Percentiles rank a stretch among this genome's conserved stretches.
Evolutionary conservation across 83 land plant genomes (phyloP).

Genomic region (Larix sibirica): DNA sequence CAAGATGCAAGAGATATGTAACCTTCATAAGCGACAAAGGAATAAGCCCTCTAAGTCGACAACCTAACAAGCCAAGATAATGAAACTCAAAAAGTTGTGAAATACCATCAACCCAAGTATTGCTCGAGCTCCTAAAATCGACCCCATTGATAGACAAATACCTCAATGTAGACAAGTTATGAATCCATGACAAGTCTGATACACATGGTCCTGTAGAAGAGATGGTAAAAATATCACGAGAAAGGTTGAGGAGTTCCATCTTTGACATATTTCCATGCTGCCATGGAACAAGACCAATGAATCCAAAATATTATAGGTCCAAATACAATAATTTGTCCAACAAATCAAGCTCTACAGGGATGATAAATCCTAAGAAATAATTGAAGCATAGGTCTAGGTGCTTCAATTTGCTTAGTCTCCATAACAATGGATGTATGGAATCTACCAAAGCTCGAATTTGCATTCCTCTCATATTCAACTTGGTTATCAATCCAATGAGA

Average conservation of each 20-base stretch:
- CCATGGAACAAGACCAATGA: constrained; percentile 17
- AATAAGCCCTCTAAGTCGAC: neutral
- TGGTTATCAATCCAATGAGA: constrained; percentile 14
- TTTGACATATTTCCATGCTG: constrained; percentile 26
- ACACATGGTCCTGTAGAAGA: neutral
- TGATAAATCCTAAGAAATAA: neutral
- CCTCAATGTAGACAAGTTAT: constrained; percentile 13
- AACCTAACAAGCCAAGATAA: neutral
- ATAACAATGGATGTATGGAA: constrained; percentile 13
- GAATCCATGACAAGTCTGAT: constrained; percentile 14
- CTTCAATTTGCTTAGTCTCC: constrained; percentile 16
- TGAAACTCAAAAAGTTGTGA: constrained; percentile 19
- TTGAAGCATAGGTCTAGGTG: constrained; percentile 27
- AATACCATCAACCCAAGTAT: constrained; percentile 3
- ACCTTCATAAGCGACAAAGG: neutral
- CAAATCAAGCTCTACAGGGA: constrained; percentile 18
- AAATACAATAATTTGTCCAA: constrained; percentile 19
- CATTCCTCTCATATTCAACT: constrained; percentile 10
- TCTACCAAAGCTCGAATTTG: neutral
- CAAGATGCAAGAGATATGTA: constrained; percentile 14
- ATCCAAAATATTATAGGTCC: constrained; percentile 7
- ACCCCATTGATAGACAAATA: constrained; percentile 19
- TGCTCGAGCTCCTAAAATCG: constrained; percentile 9
- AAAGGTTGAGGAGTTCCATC: constrained; percentile 19
- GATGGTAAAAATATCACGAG: constrained; percentile 13